These are phyloP conservation scores for Boletus tomentosulus DNA, from an alignment of 768 basidiomycete genomes.

Conservation along the genomic window DNA sequence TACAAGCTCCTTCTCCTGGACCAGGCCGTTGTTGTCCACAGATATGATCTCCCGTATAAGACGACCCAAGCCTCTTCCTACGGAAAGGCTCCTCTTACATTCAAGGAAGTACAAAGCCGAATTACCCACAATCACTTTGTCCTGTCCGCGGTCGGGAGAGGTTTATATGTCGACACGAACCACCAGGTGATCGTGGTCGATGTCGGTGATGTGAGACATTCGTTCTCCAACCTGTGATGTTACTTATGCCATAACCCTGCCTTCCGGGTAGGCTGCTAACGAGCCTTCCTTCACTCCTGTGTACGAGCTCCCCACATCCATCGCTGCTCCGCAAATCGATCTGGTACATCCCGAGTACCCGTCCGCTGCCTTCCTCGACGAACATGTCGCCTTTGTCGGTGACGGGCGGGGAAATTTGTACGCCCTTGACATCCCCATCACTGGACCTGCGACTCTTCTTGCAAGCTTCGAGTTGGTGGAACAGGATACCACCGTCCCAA, in stretches of 20 bases:
- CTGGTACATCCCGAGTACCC: constrained; percentile 67
- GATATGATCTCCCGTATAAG: constrained; percentile 44
- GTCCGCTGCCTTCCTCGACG: constrained; percentile 54
- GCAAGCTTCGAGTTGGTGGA: constrained; percentile 47
- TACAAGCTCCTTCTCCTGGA: constrained; percentile 67
- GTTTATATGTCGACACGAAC: constrained; percentile 65
- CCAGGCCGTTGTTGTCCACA: constrained; percentile 53
- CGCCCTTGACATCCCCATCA: constrained; percentile 43
- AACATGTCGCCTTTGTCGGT: constrained; percentile 49
- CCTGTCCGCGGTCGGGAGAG: constrained; percentile 42
- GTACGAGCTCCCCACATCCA: constrained; percentile 56
- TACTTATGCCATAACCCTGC: constrained; percentile 8
- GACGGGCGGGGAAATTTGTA: constrained; percentile 73
- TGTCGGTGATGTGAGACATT: constrained; percentile 50
- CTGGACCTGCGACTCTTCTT: constrained; percentile 41
- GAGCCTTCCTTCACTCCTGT: constrained; percentile 51
- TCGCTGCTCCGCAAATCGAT: constrained; percentile 39
- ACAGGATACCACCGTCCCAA: constrained; percentile 18
- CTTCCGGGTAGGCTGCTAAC: constrained; percentile 46
- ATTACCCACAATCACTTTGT: constrained; percentile 82
- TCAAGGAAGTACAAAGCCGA: constrained; percentile 79
- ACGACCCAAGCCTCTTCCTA: constrained; percentile 54
- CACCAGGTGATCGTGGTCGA: constrained; percentile 58
- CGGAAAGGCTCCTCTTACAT: constrained; percentile 58
- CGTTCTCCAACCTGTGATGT: background rate